A percentile compares a stretch with the other conserved stretches of the same genome.
These are phyloP conservation scores for Vitis cinerea DNA, from an alignment of 164 flowering plant species.

Conservation along the genomic window DNA sequence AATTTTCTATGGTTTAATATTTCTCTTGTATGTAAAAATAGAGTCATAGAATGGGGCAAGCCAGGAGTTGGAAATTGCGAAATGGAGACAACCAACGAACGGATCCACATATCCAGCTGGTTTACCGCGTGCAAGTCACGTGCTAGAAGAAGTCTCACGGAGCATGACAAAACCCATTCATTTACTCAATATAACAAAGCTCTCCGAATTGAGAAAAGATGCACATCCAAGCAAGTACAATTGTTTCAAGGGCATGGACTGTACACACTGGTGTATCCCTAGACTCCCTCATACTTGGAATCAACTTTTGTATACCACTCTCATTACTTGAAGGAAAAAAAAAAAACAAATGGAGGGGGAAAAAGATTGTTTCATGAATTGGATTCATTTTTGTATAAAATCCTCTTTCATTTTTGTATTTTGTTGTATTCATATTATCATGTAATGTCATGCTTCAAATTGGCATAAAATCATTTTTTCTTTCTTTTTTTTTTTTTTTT, in stretches of 20 bases:
- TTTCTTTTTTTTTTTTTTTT: too few species aligned
- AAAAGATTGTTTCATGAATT: too few species aligned
- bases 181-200: conserved; percentile 46
- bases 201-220: conserved; percentile 62
- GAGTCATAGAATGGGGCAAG: conserved; percentile 53
- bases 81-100: conserved; percentile 34
- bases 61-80: conserved; percentile 35
- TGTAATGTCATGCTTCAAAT: too few species aligned
- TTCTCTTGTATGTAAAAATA: conserved; percentile 4
- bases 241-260: conserved; percentile 40
- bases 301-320: too few species aligned
- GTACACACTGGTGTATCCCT: conserved; percentile 58
- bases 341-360: too few species aligned
- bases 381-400: too few species aligned
- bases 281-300: too few species aligned
- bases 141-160: conserved; percentile 37
- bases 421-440: too few species aligned
- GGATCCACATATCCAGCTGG: conserved; percentile 48
- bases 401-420: too few species aligned
- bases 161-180: conserved; percentile 31
- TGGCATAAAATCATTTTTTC: too few species aligned
- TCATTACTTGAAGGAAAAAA: too few species aligned
- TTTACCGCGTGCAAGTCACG: conserved; percentile 27
- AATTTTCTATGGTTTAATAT: too few species aligned
- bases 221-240: conserved; percentile 47